Percentiles rank a stretch among this genome's conserved stretches.
Evolutionary conservation across 1,139 yeast species (phyloP).

Genomic region (Yamadazyma epiphylla): DNA sequence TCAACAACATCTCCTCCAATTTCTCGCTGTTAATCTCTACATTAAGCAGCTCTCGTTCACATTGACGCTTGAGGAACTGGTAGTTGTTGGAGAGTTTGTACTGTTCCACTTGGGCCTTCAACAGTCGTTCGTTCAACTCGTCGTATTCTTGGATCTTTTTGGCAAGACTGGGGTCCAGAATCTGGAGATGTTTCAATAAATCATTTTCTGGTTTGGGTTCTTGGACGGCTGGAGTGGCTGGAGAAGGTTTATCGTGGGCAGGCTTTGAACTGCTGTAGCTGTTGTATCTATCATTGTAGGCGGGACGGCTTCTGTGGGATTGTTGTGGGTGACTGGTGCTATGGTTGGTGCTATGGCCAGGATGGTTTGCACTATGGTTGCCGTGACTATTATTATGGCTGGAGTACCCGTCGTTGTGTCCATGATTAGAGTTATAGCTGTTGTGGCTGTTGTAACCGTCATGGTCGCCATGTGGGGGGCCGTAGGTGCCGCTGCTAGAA

Average conservation of each 20-base stretch:
- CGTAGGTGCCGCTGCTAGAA: conserved; percentile 24
- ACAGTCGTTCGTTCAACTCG: conserved; percentile 1
- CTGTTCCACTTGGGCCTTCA: background rate
- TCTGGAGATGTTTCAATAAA: conserved; percentile 2
- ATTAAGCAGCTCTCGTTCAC: conserved; percentile 31
- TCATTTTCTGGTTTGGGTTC: conserved; percentile 1
- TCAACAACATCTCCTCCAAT: conserved; percentile 38
- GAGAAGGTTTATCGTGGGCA: too few relatives aligned
- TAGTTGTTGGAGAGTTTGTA: conserved; percentile 1
- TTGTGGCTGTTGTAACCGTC: conserved; percentile 4
- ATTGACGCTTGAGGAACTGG: conserved; percentile 21
- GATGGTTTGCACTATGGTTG: too few relatives aligned
- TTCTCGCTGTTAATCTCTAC: conserved; percentile 38
- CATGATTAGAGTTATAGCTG: background rate
- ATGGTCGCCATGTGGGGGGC: conserved; percentile 17
- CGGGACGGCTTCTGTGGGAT: too few relatives aligned
- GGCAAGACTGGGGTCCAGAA: background rate
- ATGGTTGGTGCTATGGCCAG: too few relatives aligned
- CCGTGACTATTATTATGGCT: too few relatives aligned
- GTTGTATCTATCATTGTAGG: too few relatives aligned
- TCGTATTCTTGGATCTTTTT: conserved; percentile 3
- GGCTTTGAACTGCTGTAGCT: too few relatives aligned
- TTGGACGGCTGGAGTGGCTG: too few relatives aligned
- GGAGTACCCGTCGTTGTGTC: background rate
- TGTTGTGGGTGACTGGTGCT: too few relatives aligned